phyloP scores from a whole-genome alignment of 345 rosid genomes.

The Cardamine resedifolia region DNA sequence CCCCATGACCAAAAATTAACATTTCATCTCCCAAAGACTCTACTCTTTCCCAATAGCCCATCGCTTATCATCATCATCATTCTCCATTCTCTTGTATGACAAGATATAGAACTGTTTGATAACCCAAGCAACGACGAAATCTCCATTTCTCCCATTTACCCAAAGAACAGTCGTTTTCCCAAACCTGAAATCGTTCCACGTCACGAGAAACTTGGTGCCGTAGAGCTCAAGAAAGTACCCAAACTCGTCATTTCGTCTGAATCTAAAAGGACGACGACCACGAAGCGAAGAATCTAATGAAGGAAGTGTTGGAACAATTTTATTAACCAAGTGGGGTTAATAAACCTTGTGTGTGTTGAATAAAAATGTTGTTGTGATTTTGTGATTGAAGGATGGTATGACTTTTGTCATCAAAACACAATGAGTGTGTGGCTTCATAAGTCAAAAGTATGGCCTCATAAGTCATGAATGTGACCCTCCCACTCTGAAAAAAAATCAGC shows the following conservation, averaged over 20 bases:
- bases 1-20: conserved; percentile 27
- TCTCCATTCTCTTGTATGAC: conserved; percentile 15
- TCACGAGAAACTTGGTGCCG: conserved; percentile 20
- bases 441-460: too few relatives aligned
- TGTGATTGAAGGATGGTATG: too few relatives aligned
- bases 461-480: too few relatives aligned
- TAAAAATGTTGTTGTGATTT: too few relatives aligned
- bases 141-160: conserved; percentile 27
- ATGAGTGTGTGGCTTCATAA: too few relatives aligned
- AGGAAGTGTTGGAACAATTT: too few relatives aligned
- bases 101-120: conserved; percentile 21
- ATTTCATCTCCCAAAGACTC: conserved; percentile 23
- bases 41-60: conserved; percentile 25
- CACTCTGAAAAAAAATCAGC: too few relatives aligned
- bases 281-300: not conserved
- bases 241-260: not conserved
- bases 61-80: conserved; percentile 8
- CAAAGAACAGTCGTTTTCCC: conserved; percentile 3
- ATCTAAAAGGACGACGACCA: conserved; percentile 5
- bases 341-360: too few relatives aligned
- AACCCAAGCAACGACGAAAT: conserved; percentile 4
- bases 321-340: too few relatives aligned
- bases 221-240: conserved; percentile 23
- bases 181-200: conserved; percentile 9
- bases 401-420: too few relatives aligned